Percentiles rank a stretch among this genome's conserved stretches.
These are phyloP conservation scores for Dittrichia graveolens DNA, from an alignment of 129 eudicot species.

Conservation along the genomic window DNA sequence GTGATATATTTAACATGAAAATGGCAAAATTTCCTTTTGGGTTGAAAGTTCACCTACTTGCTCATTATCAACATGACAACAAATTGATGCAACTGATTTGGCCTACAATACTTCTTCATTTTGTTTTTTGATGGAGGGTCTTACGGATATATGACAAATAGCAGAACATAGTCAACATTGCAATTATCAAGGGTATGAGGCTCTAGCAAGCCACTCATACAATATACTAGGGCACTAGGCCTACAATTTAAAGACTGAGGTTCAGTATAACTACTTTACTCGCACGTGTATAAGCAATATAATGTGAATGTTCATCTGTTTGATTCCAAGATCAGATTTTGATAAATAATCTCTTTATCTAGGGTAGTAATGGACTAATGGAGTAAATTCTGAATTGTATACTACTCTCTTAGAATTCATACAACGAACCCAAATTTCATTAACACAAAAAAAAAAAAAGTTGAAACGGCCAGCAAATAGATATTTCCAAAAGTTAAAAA, in stretches of 20 bases:
- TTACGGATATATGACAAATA: background rate
- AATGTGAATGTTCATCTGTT: too few species aligned
- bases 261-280: too few species aligned
- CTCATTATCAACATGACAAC: background rate
- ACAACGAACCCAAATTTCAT: background rate
- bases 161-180: background rate
- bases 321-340: conserved; percentile 7
- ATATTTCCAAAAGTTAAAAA: background rate
- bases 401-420: conserved; percentile 10
- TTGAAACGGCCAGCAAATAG: background rate
- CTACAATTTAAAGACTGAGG: too few species aligned
- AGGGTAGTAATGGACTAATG: background rate
- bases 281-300: too few species aligned
- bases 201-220: conserved; percentile 3
- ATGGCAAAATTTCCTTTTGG: background rate
- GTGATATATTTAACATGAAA: too few species aligned
- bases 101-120: conserved; percentile 16
- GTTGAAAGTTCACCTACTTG: background rate
- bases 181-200: background rate
- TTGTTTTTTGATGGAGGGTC: background rate
- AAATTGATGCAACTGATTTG: background rate
- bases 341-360: conserved; percentile 14
- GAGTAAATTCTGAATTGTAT: background rate
- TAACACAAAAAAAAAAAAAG: background rate
- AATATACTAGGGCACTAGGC: background rate